Evolutionary conservation across 768 basidiomycete genomes (phyloP).

Genomic region (Sporobolomyces roseus): DNA sequence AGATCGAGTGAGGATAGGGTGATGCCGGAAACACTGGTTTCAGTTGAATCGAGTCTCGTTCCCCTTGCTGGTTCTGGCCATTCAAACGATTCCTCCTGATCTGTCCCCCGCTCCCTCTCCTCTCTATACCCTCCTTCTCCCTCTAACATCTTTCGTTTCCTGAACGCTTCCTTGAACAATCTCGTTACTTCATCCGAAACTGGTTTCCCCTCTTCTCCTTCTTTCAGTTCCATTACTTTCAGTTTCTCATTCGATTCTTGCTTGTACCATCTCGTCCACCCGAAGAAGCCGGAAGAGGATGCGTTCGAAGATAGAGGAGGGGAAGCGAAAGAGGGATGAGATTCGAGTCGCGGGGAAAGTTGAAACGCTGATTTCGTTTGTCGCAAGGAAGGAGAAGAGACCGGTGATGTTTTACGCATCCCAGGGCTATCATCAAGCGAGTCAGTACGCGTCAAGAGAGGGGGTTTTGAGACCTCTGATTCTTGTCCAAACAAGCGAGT

Average conservation of each 20-base stretch:
- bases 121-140: not conserved
- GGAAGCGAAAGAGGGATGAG: not conserved
- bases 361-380: conserved; percentile 14
- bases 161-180: conserved; percentile 10
- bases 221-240: not conserved
- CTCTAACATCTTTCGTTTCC: not conserved
- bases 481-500: too few relatives aligned
- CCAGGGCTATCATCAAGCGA: not conserved
- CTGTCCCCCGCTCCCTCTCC: not conserved
- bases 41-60: conserved; percentile 1
- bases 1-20: not conserved
- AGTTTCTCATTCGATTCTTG: not conserved
- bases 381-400: not conserved
- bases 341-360: conserved; percentile 2
- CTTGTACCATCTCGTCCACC: conserved; percentile 17
- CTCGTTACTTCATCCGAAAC: conserved; percentile 12
- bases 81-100: not conserved
- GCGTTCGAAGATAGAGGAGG: not conserved
- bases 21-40: conserved; percentile 6
- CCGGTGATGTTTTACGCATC: too few relatives aligned
- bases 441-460: not conserved
- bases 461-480: too few relatives aligned
- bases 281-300: not conserved
- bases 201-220: not conserved
- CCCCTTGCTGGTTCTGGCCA: too few relatives aligned